Base-by-base conservation (phyloP, 495 filamentous ascomycete genomes). In the Tuber melanosporum region DNA sequence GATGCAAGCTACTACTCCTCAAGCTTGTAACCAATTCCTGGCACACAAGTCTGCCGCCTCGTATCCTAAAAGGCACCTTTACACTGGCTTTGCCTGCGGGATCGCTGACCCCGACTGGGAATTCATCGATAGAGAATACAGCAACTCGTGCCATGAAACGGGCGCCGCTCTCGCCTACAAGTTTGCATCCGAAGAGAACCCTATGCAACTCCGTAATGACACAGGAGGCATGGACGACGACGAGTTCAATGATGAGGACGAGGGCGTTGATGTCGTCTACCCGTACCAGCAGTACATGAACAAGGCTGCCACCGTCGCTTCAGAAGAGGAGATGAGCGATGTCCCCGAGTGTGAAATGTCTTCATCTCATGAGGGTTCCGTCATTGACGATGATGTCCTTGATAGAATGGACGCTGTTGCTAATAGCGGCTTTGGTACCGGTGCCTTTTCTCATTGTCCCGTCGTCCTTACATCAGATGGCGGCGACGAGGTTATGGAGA, bases 141-240 rank as follows among this genome's bases (percentile, higher is more conserved):
- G 79, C 45, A 73, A 76, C 39, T 73, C 78, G 17, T 70, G 78
- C 15, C 78, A 78, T 71, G 77, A 71, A 36, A 44, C 74, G 49
- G 74, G 78, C 77, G 42, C 73, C n/a, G 73, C 78, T 39, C 43
- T 74, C 15, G 74, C 77, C 46, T 80, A 80, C 73, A 76, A 80
- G 36, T 80, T 80, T 66, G 74, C 77, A 5, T 80, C 78, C 5
- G 78, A 80, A 49, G 78, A 80, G 73, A 80, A 69, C 42, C 78
- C 78, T 43, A 80, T 80, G 78, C 78, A 80, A 26, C 77, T 80
- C 36, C 70, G 78, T 57, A 80, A 80, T 62, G 78, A 80, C 71
- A 80, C 79, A 49, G 78, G 78, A 36, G 78, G 78, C 71, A 80
- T 80, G 78, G 77, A 80, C 57, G 78, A 80, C 62, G 78, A 80